Conservation (phyloP, 345 rosid genomes). For the Eucalyptus camaldulensis region DNA sequence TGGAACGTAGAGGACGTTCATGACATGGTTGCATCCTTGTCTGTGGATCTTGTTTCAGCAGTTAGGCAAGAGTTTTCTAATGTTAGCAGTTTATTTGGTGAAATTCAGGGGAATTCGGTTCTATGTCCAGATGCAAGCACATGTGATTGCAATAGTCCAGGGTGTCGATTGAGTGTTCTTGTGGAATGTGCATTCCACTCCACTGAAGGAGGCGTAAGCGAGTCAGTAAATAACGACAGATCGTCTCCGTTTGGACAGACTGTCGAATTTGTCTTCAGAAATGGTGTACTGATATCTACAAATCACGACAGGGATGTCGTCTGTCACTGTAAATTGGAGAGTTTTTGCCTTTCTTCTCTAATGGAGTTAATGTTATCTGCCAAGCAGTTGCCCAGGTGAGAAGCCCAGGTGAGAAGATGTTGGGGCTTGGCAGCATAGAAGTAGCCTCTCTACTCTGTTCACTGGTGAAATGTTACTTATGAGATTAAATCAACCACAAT, state of each 20-base stretch:
- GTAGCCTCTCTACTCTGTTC: neutral
- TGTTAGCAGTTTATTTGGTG: slow-evolving; percentile 7
- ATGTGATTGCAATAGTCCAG: slow-evolving; percentile 33
- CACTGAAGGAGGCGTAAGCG: slow-evolving; percentile 1
- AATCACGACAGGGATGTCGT: slow-evolving; percentile 7
- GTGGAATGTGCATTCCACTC: slow-evolving; percentile 54
- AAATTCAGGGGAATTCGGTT: slow-evolving; percentile 4
- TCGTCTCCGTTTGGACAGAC: slow-evolving; percentile 11
- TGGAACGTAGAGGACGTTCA: slow-evolving; percentile 56
- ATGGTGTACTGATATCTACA: slow-evolving; percentile 55
- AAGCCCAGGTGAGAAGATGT: slow-evolving; percentile 14
- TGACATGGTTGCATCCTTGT: slow-evolving; percentile 58
- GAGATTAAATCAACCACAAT: neutral
- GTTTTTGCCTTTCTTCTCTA: slow-evolving; percentile 67
- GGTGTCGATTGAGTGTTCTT: slow-evolving; percentile 5
- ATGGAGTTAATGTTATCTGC: slow-evolving; percentile 34
- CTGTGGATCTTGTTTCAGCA: slow-evolving; percentile 48
- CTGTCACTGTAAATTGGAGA: slow-evolving; percentile 67
- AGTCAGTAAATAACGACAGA: slow-evolving; percentile 2
- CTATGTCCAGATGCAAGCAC: slow-evolving; percentile 3
- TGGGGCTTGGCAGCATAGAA: neutral
- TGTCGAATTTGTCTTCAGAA: slow-evolving; percentile 43
- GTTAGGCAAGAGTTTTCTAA: slow-evolving; percentile 34
- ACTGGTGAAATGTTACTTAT: neutral
- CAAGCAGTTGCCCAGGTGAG: slow-evolving; percentile 41